A percentile compares a stretch with the other conserved stretches of the same genome.
These are phyloP conservation scores for Phyllosticta citribraziliensis DNA, from an alignment of 2,329 filamentous ascomycete species.

Conservation along the genomic window DNA sequence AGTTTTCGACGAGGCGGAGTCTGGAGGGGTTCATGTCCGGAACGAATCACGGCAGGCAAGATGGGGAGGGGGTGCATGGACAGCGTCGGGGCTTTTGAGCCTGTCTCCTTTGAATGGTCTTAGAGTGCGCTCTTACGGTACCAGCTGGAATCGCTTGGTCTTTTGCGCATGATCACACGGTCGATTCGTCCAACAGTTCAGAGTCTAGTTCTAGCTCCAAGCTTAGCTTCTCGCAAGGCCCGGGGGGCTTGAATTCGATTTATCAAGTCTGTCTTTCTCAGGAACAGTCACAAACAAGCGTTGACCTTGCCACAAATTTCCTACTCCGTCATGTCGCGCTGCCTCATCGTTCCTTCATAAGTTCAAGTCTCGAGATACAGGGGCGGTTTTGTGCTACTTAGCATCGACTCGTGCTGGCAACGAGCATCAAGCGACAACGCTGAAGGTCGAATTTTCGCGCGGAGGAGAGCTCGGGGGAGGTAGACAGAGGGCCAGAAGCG, in stretches of 20 bases:
- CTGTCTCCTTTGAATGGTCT: not conserved
- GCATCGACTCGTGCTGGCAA: no score
- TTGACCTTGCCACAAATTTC: no score
- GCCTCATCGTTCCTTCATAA: no score
- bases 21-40: not conserved
- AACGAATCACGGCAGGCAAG: not conserved
- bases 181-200: not conserved
- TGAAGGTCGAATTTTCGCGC: no score
- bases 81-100: not conserved
- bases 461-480: no score
- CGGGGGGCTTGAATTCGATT: not conserved
- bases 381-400: no score
- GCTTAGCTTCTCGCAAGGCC: not conserved
- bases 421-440: no score
- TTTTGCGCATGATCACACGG: not conserved
- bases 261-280: no score
- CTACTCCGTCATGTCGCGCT: no score
- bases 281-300: no score
- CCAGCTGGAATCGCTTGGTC: not conserved
- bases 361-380: no score
- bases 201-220: not conserved
- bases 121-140: not conserved
- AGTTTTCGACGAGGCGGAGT: not conserved
- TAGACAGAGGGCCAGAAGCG: no score
- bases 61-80: not conserved